A percentile compares a stretch with the other conserved stretches of the same genome.
These are phyloP conservation scores for Arthrinium puccinioides DNA, from an alignment of 2,329 filamentous ascomycete species.

Conservation along the genomic window DNA sequence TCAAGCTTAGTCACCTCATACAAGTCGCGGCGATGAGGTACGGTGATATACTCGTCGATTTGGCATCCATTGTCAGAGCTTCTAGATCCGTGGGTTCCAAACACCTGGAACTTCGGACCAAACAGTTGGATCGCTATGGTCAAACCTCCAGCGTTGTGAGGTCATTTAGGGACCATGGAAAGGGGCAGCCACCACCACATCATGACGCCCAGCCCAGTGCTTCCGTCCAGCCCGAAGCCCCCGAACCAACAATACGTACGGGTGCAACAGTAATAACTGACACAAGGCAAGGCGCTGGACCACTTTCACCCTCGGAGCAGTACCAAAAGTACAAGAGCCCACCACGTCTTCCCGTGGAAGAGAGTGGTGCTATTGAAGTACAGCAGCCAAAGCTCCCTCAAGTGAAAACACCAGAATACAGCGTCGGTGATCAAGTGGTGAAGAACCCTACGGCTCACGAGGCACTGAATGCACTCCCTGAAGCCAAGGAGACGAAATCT, in stretches of 20 bases:
- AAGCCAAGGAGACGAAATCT: no score
- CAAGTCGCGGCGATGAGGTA: conserved; percentile 40
- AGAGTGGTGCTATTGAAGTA: neutral
- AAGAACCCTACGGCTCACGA: no score
- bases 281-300: neutral
- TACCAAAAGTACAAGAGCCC: conserved; percentile 1
- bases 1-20: neutral
- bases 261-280: neutral
- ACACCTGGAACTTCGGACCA: conserved; percentile 50
- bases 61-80: conserved; percentile 62
- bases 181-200: no score
- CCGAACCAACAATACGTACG: conserved; percentile 1
- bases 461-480: no score
- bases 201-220: neutral
- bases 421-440: no score
- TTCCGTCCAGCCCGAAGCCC: neutral
- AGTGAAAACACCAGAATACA: no score
- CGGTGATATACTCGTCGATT: conserved; percentile 61
- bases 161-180: conserved; percentile 19
- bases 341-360: neutral
- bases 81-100: conserved; percentile 60
- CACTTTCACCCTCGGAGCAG: neutral
- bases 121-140: conserved; percentile 45
- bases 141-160: conserved; percentile 36
- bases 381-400: neutral